Evolutionary conservation across 139 green algal species (phyloP), one percentile per base, ranked within the genome.

Genomic region (Coelastrella sp.): DNA sequence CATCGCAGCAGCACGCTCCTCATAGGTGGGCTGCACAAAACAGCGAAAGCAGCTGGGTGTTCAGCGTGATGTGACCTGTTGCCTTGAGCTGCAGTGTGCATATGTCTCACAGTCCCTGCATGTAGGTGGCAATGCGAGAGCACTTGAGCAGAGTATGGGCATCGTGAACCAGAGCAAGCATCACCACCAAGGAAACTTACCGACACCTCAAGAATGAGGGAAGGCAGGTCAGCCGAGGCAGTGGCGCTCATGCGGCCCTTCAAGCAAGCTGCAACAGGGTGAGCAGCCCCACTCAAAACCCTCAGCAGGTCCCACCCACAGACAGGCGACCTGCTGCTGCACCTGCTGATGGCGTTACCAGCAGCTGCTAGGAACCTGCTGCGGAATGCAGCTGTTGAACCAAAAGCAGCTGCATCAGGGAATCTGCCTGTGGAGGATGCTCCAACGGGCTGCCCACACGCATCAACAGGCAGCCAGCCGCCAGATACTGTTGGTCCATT

Each of bases 291-390:
- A 21, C 64, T n/a, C 27, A 91, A 62, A 32, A 75, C 74, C 43
- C 38, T 30, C 45, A 85, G 11, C 48, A 90, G 45, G 74, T 92
- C 90, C 40, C 50, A 62, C 48, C 90, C 85, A 59, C 86, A 62
- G 35, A 85, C 34, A 6, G 88, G 76, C 48, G 69, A 25, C 74
- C 50, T 34, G 32, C 21, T 81, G 50, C 74, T 69, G 17, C 74
- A 53, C 34, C 51, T 57, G 21, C 51, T 37, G 50, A 34, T n/a
- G 50, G 13, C 21, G 69, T 21, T 8, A 30, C 72, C 32, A 51
- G 50, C 72, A 41, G 72, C 45, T 19, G 13, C 25, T 41, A 27
- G 32, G 32, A 50, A 38, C 74, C 51, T 69, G 74, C 74, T 69
- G 51, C 51, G 25, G 34, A 21, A 50, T 50, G 74, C 51, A 27